Evolutionary conservation across 2,329 filamentous ascomycete genomes (phyloP), one percentile per base, ranked within the genome.

Genomic region (Chaetomium globosum): DNA sequence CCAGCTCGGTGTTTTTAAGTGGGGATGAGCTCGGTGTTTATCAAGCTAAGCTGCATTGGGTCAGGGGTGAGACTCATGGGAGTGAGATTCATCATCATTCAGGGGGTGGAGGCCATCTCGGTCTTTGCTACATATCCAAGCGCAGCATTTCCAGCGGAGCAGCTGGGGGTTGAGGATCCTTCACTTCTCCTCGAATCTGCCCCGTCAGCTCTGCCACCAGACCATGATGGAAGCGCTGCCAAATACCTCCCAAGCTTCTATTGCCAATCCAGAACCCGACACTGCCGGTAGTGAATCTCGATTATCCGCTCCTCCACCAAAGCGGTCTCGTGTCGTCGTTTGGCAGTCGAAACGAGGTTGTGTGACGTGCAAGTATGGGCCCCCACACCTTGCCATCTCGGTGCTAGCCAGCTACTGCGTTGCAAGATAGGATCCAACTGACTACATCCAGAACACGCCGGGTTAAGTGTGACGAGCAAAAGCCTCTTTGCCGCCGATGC

Each of bases 391-490:
- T 48, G 46, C 19, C 6, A 23, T 48, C 43, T 23, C 9, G 46
- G 19, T 23, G n/a, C 46, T 48, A 48, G 16, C 2, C 5, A 43
- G 39, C 7, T 4, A 16, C 12, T 39, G 13, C 36, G 12, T 39
- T 26, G 26, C 26, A 26, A 2, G 26, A 2, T 26, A 26, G 36
- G 10, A 16, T 59, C 28, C n/a, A 9, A 36, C 46, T 59, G 9
- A 59, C 19, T 3, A 1, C 7, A 30, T 51, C 28, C 28, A 59
- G 57, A 28, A 28, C 46, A 36, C 46, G 57, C 30, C 57, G 57
- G 30, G 43, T 59, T 30, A 59, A 59, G 46, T 59, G 57, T 33
- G 57, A 59, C 57, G 57, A 59, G 46, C 43, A 59, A 28, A 59
- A 33, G 46, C 57, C 57, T 39, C 57, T 59, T 1, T 59, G 57